Percentiles rank a stretch among this genome's conserved stretches.
Conservation (phyloP, 805 yeast species). For the Barnettozyma wickerhamii region DNA sequence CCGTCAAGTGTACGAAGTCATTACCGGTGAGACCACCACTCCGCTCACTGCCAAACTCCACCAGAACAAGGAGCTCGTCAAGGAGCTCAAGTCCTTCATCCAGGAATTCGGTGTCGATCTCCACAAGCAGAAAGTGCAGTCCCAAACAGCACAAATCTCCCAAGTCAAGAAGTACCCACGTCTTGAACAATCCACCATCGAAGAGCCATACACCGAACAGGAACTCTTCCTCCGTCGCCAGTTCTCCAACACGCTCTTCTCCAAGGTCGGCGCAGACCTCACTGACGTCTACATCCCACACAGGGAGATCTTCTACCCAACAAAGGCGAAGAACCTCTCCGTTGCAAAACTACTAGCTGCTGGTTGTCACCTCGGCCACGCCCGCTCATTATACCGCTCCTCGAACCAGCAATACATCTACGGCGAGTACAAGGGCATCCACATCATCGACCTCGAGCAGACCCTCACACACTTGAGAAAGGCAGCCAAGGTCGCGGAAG, state of each 20-base stretch:
- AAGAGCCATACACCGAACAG: conserved; percentile 67
- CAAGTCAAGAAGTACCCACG: conserved; percentile 45
- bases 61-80: conserved; percentile 18
- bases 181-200: conserved; percentile 54
- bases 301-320: conserved; percentile 58
- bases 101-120: conserved; percentile 20
- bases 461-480: conserved; percentile 72
- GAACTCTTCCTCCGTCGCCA: conserved; percentile 74
- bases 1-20: conserved; percentile 17
- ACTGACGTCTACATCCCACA: conserved; percentile 66
- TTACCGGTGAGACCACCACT: conserved; percentile 20
- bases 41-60: conserved; percentile 14
- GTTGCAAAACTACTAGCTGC: conserved; percentile 77
- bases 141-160: conserved; percentile 4
- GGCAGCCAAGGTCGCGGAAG: conserved; percentile 82
- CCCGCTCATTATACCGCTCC: conserved; percentile 73
- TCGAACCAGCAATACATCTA: conserved; percentile 81
- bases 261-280: conserved; percentile 60
- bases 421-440: conserved; percentile 88
- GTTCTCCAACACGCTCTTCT: conserved; percentile 51
- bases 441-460: conserved; percentile 84
- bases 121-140: conserved; percentile 12
- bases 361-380: conserved; percentile 93
- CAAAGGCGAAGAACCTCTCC: conserved; percentile 51
- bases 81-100: conserved; percentile 18